Conservation (phyloP, 495 filamentous ascomycete genomes). For the Penicillium goetzii region DNA sequence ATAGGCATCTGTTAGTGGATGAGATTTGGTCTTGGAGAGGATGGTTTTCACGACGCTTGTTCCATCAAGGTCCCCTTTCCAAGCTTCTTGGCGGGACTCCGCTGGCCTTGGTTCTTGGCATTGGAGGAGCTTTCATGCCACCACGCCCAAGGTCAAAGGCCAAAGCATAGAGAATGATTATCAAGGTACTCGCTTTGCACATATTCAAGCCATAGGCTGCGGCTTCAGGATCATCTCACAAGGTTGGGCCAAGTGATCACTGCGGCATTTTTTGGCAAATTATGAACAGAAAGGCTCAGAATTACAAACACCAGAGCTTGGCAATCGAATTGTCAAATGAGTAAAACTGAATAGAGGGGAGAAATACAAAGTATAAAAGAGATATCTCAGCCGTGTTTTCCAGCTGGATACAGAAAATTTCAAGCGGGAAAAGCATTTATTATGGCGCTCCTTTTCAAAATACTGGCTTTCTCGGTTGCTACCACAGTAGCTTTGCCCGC, state of each 20-base stretch:
- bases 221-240: background rate
- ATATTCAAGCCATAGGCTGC: background rate
- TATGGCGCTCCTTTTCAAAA: conserved; percentile 5
- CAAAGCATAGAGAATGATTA: background rate
- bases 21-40: conserved; percentile 8
- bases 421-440: background rate
- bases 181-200: conserved; percentile 27
- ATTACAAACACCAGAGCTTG: background rate
- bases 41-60: conserved; percentile 9
- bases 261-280: background rate
- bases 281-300: background rate
- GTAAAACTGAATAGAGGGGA: background rate
- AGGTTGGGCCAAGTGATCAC: conserved; percentile 2
- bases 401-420: background rate
- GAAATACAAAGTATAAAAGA: background rate
- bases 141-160: background rate
- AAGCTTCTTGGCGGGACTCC: conserved; percentile 29
- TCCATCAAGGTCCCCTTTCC: conserved; percentile 29
- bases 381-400: background rate
- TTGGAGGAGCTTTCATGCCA: background rate
- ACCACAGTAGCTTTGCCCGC: conserved; percentile 19
- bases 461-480: conserved; percentile 11
- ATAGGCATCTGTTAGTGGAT: background rate
- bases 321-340: background rate
- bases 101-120: conserved; percentile 27